phyloP scores from a whole-genome alignment of 352 stramenopile species.

The Phytophthora agathidicida region DNA sequence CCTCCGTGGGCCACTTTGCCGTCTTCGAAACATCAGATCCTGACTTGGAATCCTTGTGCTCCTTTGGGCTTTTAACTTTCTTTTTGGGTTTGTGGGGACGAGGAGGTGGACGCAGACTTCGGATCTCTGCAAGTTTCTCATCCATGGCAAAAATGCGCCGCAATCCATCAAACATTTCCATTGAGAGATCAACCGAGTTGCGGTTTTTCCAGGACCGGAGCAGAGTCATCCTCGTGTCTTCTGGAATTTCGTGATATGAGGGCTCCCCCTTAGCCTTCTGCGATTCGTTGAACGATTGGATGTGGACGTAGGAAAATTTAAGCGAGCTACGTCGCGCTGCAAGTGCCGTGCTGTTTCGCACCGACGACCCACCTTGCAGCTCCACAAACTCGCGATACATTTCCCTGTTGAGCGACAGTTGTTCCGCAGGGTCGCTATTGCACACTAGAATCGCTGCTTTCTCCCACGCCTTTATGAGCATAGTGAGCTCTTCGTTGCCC shows the following conservation, averaged over 20 bases:
- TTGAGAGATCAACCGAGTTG: constrained; percentile 46
- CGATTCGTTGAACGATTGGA: constrained; percentile 39
- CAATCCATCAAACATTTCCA: constrained; percentile 41
- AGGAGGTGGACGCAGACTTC: constrained; percentile 25
- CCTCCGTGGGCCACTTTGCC: constrained; percentile 38
- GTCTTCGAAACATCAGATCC: constrained; percentile 23
- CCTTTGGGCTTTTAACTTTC: constrained; percentile 5
- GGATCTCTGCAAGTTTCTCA: constrained; percentile 25
- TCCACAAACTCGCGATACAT: constrained; percentile 44
- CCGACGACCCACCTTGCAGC: constrained; percentile 38
- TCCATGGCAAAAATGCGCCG: constrained; percentile 41
- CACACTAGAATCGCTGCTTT: constrained; percentile 35
- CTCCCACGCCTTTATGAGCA: constrained; percentile 45
- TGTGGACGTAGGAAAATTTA: constrained; percentile 44
- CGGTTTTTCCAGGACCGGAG: constrained; percentile 48
- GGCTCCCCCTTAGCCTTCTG: constrained; percentile 36
- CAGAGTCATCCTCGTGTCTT: constrained; percentile 29
- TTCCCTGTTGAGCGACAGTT: constrained; percentile 38
- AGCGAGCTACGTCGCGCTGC: constrained; percentile 43
- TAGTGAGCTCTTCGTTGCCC: constrained; percentile 38
- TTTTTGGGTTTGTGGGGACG: constrained; percentile 16
- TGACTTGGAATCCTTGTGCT: constrained; percentile 9
- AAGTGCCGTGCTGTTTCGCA: constrained; percentile 39
- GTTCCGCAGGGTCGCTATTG: constrained; percentile 22
- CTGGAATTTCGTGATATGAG: constrained; percentile 32